A percentile compares a stretch with the other conserved stretches of the same genome.
phyloP scores from a whole-genome alignment of 345 rosid genomes.

The Anastatica hierochuntica region DNA sequence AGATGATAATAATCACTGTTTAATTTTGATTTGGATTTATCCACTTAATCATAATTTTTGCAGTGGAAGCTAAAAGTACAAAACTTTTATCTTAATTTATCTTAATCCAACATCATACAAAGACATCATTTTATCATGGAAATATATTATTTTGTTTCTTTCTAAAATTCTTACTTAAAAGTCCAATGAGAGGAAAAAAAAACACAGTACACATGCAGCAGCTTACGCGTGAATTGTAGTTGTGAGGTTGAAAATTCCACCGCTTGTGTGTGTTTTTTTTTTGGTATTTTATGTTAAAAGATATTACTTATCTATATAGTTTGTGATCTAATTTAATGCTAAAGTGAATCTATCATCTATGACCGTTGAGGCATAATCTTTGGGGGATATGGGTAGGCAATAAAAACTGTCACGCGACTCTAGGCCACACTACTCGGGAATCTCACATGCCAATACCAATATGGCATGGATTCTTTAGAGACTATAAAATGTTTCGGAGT shows the following conservation, averaged over 20 bases:
- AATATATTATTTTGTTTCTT: too few species aligned
- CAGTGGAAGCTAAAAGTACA: too few species aligned
- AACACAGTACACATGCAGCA: slow-evolving; percentile 19
- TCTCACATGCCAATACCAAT: slow-evolving; percentile 25
- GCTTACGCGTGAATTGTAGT: slow-evolving; percentile 19
- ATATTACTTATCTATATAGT: background rate
- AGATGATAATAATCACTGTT: too few species aligned
- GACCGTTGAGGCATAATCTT: slow-evolving; percentile 27
- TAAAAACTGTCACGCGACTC: slow-evolving; percentile 30
- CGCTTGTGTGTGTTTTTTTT: background rate
- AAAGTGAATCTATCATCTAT: slow-evolving; percentile 18
- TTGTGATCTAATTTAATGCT: slow-evolving; percentile 19
- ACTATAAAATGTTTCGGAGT: background rate
- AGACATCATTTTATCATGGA: too few species aligned
- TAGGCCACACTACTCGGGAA: slow-evolving; percentile 25
- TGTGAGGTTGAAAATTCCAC: slow-evolving; percentile 21
- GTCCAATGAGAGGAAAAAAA: too few species aligned
- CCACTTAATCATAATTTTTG: too few species aligned
- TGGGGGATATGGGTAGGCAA: slow-evolving; percentile 24
- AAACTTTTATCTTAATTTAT: too few species aligned
- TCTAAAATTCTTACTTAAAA: too few species aligned
- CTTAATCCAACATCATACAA: too few species aligned
- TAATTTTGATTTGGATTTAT: too few species aligned
- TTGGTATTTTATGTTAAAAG: background rate
- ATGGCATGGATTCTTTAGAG: slow-evolving; percentile 14